A percentile compares a stretch with the other conserved stretches of the same genome.
Evolutionary conservation across 2,329 filamentous ascomycete species (phyloP).

Genomic region (Aspergillus sojae): DNA sequence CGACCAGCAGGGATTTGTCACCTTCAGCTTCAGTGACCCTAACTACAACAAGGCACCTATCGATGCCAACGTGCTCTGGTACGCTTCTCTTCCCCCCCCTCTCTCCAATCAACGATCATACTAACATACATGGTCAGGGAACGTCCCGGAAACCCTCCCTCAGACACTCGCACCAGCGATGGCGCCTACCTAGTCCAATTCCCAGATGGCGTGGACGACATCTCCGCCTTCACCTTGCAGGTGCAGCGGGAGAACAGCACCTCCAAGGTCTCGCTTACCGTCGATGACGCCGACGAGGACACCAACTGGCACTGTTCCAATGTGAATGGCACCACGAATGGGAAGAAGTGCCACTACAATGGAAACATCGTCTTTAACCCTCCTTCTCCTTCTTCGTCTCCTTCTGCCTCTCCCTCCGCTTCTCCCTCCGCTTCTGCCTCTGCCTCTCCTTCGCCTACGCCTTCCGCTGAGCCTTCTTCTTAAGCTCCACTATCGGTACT

Average conservation of each 20-base stretch:
- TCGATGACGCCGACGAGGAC: background rate
- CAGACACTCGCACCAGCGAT: background rate
- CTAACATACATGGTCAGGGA: background rate
- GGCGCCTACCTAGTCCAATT: background rate
- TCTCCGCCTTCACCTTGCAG: background rate
- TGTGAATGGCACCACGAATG: background rate
- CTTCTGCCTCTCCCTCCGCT: background rate
- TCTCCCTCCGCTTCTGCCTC: background rate
- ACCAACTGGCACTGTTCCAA: background rate
- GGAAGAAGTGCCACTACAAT: background rate
- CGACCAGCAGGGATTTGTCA: background rate
- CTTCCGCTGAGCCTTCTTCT: background rate
- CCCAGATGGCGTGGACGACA: background rate
- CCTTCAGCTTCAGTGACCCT: background rate
- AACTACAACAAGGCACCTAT: background rate
- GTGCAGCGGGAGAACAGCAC: background rate
- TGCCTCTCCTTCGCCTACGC: too few relatives aligned
- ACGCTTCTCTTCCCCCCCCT: background rate
- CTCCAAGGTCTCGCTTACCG: background rate
- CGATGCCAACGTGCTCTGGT: background rate
- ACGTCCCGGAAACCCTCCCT: background rate
- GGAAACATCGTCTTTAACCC: background rate
- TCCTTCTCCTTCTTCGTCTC: background rate
- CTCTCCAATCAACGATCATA: background rate
- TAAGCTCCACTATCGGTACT: background rate